These are phyloP conservation scores for Astrothelium subdiscretum DNA, from an alignment of 495 filamentous ascomycete species.

Conservation along the genomic window DNA sequence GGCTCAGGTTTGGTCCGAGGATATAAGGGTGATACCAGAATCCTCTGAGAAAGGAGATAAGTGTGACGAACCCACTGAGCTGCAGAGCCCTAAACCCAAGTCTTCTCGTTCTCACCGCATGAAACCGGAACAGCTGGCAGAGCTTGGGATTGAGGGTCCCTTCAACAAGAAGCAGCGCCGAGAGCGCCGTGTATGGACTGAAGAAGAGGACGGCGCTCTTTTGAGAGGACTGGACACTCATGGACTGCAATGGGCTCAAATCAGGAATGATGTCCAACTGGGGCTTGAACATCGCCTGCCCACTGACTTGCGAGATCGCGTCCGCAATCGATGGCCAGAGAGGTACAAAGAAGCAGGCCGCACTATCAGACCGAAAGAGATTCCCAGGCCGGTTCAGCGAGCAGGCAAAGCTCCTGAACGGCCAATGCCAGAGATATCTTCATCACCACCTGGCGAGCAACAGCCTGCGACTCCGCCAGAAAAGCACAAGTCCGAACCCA, in stretches of 20 bases:
- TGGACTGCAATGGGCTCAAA: constrained; percentile 70
- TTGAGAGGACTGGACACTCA: constrained; percentile 62
- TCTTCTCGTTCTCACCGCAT: constrained; percentile 16
- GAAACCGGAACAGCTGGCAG: constrained; percentile 39
- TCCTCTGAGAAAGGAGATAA: constrained; percentile 31
- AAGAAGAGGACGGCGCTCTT: constrained; percentile 65
- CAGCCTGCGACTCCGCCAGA: neutral
- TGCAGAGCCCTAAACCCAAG: neutral
- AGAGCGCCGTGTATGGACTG: constrained; percentile 51
- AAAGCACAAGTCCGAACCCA: neutral
- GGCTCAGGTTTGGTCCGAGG: neutral
- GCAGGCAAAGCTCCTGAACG: constrained; percentile 6
- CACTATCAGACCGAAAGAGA: constrained; percentile 9
- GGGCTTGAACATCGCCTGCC: constrained; percentile 55
- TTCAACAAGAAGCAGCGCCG: constrained; percentile 44
- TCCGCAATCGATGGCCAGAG: constrained; percentile 68
- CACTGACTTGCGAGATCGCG: constrained; percentile 72
- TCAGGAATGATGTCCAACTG: constrained; percentile 58
- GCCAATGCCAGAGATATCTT: neutral
- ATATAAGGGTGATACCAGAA: constrained; percentile 25
- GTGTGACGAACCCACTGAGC: neutral
- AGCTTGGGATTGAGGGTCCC: constrained; percentile 42
- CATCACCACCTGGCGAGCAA: neutral
- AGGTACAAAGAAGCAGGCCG: constrained; percentile 45
- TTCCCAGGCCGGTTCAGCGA: constrained; percentile 10